Evolutionary conservation across 192 early-diverging fungal genomes (phyloP).

Genomic region (Podochytrium sp.): DNA sequence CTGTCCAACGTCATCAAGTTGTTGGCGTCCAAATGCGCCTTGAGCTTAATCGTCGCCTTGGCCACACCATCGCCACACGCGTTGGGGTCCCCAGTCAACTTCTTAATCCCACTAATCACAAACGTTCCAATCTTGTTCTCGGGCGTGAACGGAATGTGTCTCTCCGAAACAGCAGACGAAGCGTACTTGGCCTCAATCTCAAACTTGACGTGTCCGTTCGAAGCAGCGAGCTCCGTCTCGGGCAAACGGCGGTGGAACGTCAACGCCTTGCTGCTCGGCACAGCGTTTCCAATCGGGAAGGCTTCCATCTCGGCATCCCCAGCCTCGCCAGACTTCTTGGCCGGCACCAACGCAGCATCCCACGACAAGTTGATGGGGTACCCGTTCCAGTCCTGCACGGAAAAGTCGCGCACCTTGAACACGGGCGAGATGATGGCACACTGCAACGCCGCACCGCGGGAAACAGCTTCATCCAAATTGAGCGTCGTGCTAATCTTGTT

Average conservation of each 20-base stretch:
- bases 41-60: constrained; percentile 86
- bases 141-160: constrained; percentile 73
- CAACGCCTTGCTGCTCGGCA: constrained; percentile 89
- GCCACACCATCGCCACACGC: constrained; percentile 58
- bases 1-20: constrained; percentile 65
- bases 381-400: constrained; percentile 84
- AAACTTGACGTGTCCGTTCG: constrained; percentile 60
- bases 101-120: constrained; percentile 81
- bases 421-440: constrained; percentile 96
- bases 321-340: constrained; percentile 67
- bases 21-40: constrained; percentile 86
- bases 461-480: constrained; percentile 97
- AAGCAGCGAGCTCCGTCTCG: constrained; percentile 52
- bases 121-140: constrained; percentile 81
- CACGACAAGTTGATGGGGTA: constrained; percentile 92
- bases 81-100: constrained; percentile 47
- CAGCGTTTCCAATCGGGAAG: constrained; percentile 82
- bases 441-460: constrained; percentile 93
- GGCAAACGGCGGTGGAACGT: constrained; percentile 81
- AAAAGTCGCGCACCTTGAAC: constrained; percentile 97
- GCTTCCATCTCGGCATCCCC: constrained; percentile 82
- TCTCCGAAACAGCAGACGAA: constrained; percentile 48
- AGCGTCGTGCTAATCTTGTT: constrained; percentile 85
- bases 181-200: constrained; percentile 82
- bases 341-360: constrained; percentile 59